Conservation (phyloP, 1,139 yeast genomes). For the Pneumocystis oryctolagi region DNA sequence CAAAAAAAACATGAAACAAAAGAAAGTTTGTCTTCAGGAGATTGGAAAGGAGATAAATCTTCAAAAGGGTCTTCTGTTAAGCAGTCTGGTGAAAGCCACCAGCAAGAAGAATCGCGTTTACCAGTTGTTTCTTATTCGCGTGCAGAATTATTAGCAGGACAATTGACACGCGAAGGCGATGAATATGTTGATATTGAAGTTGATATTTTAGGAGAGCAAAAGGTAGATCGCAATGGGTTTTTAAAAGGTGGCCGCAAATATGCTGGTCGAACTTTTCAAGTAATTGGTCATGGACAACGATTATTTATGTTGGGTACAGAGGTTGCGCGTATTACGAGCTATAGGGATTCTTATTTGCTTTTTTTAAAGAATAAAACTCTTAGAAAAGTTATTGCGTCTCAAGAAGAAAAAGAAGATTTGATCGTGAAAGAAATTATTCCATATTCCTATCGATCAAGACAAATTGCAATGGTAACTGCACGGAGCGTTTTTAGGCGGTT, state of each 20-base stretch:
- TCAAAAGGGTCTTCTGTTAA: not conserved
- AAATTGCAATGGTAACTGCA: constrained; percentile 47
- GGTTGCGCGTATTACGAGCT: constrained; percentile 49
- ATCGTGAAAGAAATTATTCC: constrained; percentile 42
- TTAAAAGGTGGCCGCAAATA: constrained; percentile 44
- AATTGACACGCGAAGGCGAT: constrained; percentile 22
- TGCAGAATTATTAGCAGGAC: constrained; percentile 15
- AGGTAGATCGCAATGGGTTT: constrained; percentile 42
- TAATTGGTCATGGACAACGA: constrained; percentile 37
- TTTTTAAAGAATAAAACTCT: constrained; percentile 47
- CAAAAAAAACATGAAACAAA: constrained; percentile 19
- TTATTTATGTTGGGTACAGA: constrained; percentile 54
- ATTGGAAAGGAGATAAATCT: constrained; percentile 1
- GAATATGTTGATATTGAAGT: constrained; percentile 24
- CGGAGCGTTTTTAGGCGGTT: constrained; percentile 53
- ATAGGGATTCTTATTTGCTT: constrained; percentile 49
- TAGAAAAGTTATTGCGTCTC: constrained; percentile 41
- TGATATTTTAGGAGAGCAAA: constrained; percentile 43
- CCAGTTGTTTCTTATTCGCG: not conserved
- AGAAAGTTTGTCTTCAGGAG: constrained; percentile 28
- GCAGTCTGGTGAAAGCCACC: not conserved
- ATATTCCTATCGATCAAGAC: constrained; percentile 50
- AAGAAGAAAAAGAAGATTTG: constrained; percentile 48
- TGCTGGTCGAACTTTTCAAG: constrained; percentile 42
- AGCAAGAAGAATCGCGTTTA: not conserved